A percentile compares a stretch with the other conserved stretches of the same genome.
phyloP scores from a whole-genome alignment of 2,329 filamentous ascomycete species.

The Curvularia eragrostidis region DNA sequence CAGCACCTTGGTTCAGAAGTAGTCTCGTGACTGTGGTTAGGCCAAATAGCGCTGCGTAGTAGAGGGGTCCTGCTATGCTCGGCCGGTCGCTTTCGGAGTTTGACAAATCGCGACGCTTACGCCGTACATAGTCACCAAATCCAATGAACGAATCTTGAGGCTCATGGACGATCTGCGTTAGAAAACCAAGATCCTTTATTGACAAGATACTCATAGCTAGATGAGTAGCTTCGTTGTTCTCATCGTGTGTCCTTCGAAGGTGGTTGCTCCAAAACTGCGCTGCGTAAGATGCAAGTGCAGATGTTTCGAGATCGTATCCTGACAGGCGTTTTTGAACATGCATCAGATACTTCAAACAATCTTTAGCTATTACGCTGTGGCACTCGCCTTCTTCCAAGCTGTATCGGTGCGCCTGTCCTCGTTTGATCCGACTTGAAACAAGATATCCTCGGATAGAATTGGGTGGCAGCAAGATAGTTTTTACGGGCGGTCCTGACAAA shows the following conservation, averaged over 20 bases:
- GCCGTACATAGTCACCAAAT: too few relatives aligned
- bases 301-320: neutral
- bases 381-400: conserved; percentile 31
- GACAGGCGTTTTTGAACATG: conserved; percentile 25
- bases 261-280: conserved; percentile 42
- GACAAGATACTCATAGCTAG: conserved; percentile 23
- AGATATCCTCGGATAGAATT: conserved; percentile 47
- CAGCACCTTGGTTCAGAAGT: conserved; percentile 18
- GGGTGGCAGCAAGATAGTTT: conserved; percentile 47
- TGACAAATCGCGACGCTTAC: too few relatives aligned
- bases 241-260: conserved; percentile 15
- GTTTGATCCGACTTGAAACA: conserved; percentile 21
- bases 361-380: conserved; percentile 27
- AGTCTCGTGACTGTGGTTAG: conserved; percentile 20
- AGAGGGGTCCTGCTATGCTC: conserved; percentile 24
- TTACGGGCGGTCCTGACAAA: too few relatives aligned
- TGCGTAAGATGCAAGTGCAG: conserved; percentile 34
- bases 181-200: conserved; percentile 20
- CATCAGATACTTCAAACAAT: conserved; percentile 36
- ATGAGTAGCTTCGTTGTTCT: conserved; percentile 14
- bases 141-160: conserved; percentile 10
- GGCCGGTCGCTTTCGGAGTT: conserved; percentile 13
- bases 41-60: conserved; percentile 29
- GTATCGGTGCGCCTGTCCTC: conserved; percentile 15
- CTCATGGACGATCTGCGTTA: conserved; percentile 29